These are phyloP conservation scores for Leptomonas seymouri DNA, from an alignment of 208 protist species.

Conservation along the genomic window DNA sequence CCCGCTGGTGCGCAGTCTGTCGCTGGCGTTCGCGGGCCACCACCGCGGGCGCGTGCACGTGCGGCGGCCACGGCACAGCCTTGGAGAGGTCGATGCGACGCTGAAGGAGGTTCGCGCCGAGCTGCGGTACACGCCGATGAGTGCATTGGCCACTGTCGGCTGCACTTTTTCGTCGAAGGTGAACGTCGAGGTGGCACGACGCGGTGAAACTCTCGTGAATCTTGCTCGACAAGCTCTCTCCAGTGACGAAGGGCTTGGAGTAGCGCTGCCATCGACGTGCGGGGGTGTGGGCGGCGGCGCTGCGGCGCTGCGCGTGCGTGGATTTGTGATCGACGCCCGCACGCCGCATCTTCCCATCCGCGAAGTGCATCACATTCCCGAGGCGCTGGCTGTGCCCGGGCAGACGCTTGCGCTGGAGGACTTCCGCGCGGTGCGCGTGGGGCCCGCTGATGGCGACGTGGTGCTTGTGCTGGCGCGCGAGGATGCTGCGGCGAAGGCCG, in stretches of 20 bases:
- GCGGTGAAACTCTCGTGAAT: slow-evolving; percentile 3
- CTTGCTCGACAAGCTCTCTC: background rate
- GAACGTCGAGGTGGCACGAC: background rate
- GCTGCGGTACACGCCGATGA: slow-evolving; percentile 25
- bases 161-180: slow-evolving; percentile 32
- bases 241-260: background rate
- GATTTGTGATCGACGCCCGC: slow-evolving; percentile 39
- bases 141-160: slow-evolving; percentile 29
- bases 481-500: slow-evolving; percentile 35
- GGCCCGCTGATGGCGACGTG: slow-evolving; percentile 21
- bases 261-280: slow-evolving; percentile 29
- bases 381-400: slow-evolving; percentile 43
- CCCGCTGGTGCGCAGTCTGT: slow-evolving; percentile 51
- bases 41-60: slow-evolving; percentile 36
- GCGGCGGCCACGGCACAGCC: background rate
- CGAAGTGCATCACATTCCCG: background rate
- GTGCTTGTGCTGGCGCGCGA: slow-evolving; percentile 37
- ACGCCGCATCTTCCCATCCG: slow-evolving; percentile 16
- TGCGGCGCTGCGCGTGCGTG: slow-evolving; percentile 33
- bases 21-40: slow-evolving; percentile 44
- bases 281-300: slow-evolving; percentile 3
- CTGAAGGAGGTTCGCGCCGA: slow-evolving; percentile 20
- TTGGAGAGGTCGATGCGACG: slow-evolving; percentile 23
- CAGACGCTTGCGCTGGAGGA: slow-evolving; percentile 69
- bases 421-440: slow-evolving; percentile 41